Conservation (phyloP, 371 early-diverging fungal species). For the Apophysomyces ossiformis region DNA sequence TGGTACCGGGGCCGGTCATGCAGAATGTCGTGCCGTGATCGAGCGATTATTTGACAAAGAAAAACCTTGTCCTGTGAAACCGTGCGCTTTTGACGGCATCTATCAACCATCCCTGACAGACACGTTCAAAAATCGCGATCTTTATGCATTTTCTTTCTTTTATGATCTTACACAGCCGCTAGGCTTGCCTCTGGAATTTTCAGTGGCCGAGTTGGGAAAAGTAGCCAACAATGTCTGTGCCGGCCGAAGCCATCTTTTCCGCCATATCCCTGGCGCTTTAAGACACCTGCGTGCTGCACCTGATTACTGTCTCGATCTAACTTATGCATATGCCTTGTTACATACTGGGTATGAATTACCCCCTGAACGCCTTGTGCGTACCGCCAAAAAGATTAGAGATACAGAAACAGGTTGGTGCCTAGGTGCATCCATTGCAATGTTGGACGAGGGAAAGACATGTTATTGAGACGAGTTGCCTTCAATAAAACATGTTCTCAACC, state of each 20-base stretch:
- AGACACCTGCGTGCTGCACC: conserved; percentile 51
- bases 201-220: conserved; percentile 62
- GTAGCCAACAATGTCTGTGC: conserved; percentile 65
- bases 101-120: conserved; percentile 79
- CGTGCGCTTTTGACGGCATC: conserved; percentile 89
- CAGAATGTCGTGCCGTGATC: conserved; percentile 50
- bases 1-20: conserved; percentile 56
- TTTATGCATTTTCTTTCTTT: conserved; percentile 93
- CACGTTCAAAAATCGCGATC: conserved; percentile 72
- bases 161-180: conserved; percentile 84
- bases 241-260: conserved; percentile 45
- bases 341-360: conserved; percentile 79
- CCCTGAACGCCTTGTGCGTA: conserved; percentile 64
- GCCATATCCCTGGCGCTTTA: conserved; percentile 35
- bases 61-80: conserved; percentile 51
- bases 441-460: conserved; percentile 47
- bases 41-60: conserved; percentile 64
- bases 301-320: conserved; percentile 82
- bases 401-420: conserved; percentile 94
- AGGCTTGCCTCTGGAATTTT: conserved; percentile 63
- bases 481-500: no score
- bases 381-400: conserved; percentile 87
- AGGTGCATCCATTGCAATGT: conserved; percentile 82
- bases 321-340: conserved; percentile 79
- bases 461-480: conserved; percentile 5